Evolutionary conservation across 768 basidiomycete species (phyloP).

Genomic region (Agaricus blazei): DNA sequence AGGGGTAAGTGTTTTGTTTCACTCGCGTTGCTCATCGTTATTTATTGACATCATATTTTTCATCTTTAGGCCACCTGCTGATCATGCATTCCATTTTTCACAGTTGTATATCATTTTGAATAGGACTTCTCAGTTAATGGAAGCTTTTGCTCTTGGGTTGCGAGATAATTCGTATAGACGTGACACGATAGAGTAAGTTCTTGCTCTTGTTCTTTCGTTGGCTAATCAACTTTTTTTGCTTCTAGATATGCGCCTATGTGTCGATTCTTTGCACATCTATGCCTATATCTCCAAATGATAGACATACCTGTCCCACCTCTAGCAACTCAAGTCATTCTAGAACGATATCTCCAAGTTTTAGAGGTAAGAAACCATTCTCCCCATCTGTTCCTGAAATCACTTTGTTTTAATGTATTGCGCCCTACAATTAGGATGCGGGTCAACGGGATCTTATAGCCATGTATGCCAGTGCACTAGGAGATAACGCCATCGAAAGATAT

Average conservation of each 20-base stretch:
- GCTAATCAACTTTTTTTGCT: not conserved
- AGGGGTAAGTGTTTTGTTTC: slow-evolving; percentile 42
- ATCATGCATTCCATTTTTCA: slow-evolving; percentile 77
- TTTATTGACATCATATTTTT: not conserved
- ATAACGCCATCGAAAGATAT: slow-evolving; percentile 89
- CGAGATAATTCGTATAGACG: slow-evolving; percentile 43
- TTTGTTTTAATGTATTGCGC: not conserved
- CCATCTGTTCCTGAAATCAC: not conserved
- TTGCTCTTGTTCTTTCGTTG: not conserved
- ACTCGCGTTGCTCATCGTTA: not conserved
- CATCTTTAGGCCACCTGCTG: slow-evolving; percentile 46
- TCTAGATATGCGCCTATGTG: slow-evolving; percentile 32
- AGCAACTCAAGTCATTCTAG: slow-evolving; percentile 76
- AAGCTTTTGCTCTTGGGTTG: slow-evolving; percentile 60
- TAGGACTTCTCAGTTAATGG: slow-evolving; percentile 60
- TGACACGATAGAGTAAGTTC: slow-evolving; percentile 51
- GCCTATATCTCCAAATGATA: slow-evolving; percentile 83
- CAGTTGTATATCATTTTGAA: slow-evolving; percentile 77
- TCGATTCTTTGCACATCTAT: slow-evolving; percentile 92
- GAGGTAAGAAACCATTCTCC: slow-evolving; percentile 45
- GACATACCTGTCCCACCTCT: slow-evolving; percentile 67
- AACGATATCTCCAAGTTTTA: slow-evolving; percentile 83
- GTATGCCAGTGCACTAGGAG: slow-evolving; percentile 87
- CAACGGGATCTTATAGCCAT: slow-evolving; percentile 86
- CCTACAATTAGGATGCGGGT: slow-evolving; percentile 52